Percentiles rank a stretch among this genome's conserved stretches.
Evolutionary conservation across 2,329 filamentous ascomycete species (phyloP).

Genomic region (Penicillium sp.): DNA sequence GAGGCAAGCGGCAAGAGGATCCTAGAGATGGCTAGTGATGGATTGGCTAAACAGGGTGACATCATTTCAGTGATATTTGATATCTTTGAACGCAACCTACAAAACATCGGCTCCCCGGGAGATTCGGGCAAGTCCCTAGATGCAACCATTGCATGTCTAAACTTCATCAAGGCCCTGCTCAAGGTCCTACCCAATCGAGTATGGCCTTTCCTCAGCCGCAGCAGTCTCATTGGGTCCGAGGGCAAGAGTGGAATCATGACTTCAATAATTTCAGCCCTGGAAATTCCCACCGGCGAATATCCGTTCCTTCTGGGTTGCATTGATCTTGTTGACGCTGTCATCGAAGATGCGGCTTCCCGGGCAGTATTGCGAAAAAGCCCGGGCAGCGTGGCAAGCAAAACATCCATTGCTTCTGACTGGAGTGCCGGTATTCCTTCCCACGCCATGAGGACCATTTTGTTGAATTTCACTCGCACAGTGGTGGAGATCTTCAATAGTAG

Average conservation of each 20-base stretch:
- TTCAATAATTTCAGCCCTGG: slow-evolving; percentile 75
- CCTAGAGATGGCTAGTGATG: slow-evolving; percentile 52
- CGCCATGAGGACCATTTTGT: slow-evolving; percentile 67
- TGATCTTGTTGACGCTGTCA: slow-evolving; percentile 69
- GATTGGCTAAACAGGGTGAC: slow-evolving; percentile 55
- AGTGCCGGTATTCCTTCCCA: slow-evolving; percentile 75
- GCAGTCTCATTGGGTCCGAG: slow-evolving; percentile 73
- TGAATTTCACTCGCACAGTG: slow-evolving; percentile 70
- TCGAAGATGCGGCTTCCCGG: slow-evolving; percentile 69
- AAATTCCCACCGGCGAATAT: slow-evolving; percentile 73
- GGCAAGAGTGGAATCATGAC: slow-evolving; percentile 74
- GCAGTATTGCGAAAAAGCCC: slow-evolving; percentile 47
- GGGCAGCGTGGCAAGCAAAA: slow-evolving; percentile 32
- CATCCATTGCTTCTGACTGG: slow-evolving; percentile 46
- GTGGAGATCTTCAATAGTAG: slow-evolving; percentile 85
- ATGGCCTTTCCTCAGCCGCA: slow-evolving; percentile 85
- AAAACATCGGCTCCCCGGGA: slow-evolving; percentile 55
- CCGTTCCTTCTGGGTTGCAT: slow-evolving; percentile 73
- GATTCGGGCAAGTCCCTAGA: slow-evolving; percentile 63
- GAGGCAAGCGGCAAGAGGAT: slow-evolving; percentile 44
- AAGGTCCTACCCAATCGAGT: slow-evolving; percentile 74
- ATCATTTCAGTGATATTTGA: slow-evolving; percentile 80
- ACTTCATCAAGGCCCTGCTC: slow-evolving; percentile 74
- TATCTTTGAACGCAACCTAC: slow-evolving; percentile 70
- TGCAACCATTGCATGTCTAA: slow-evolving; percentile 71